Evolutionary conservation across 2,329 filamentous ascomycete species (phyloP).

Genomic region (Torrubiella hemipterigena): DNA sequence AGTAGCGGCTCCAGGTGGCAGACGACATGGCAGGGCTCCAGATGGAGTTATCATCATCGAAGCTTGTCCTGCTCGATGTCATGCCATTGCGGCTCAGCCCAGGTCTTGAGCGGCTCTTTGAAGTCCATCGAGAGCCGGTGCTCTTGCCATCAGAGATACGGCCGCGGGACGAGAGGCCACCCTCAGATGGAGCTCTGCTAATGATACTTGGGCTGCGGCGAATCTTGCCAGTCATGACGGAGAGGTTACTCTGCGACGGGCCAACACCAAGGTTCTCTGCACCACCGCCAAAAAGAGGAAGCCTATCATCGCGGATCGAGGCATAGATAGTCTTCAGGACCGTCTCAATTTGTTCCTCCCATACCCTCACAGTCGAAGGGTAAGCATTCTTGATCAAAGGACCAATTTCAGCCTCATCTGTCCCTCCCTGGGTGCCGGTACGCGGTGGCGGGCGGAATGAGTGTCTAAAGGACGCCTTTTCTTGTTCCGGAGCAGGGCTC

Average conservation of each 20-base stretch:
- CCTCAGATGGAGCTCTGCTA: conserved; percentile 86
- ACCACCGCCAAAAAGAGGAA: conserved; percentile 71
- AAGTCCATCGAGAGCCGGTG: conserved; percentile 60
- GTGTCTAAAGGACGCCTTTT: conserved; percentile 27
- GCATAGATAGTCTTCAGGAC: conserved; percentile 85
- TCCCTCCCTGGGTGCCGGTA: conserved; percentile 27
- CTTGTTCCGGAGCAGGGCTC: conserved; percentile 21
- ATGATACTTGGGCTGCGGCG: conserved; percentile 82
- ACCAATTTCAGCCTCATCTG: conserved; percentile 44
- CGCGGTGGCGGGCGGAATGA: conserved; percentile 40
- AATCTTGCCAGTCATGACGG: conserved; percentile 64
- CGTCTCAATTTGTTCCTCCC: conserved; percentile 83
- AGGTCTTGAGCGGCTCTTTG: conserved; percentile 74
- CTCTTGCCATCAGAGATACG: conserved; percentile 49
- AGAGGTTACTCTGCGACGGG: conserved; percentile 50
- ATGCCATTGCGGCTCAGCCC: conserved; percentile 64
- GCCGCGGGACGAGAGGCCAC: conserved; percentile 56
- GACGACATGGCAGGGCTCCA: conserved; percentile 80
- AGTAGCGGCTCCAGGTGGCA: conserved; percentile 94
- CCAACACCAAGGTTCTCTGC: conserved; percentile 23
- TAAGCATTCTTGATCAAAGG: conserved; percentile 70
- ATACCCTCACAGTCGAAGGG: conserved; percentile 61
- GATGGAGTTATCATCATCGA: conserved; percentile 80
- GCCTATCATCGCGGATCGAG: conserved; percentile 75
- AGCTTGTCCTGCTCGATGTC: conserved; percentile 83